A percentile compares a stretch with the other conserved stretches of the same genome.
These are phyloP conservation scores for Thermothielavioides terrestris DNA, from an alignment of 495 filamentous ascomycete genomes.

Conservation along the genomic window DNA sequence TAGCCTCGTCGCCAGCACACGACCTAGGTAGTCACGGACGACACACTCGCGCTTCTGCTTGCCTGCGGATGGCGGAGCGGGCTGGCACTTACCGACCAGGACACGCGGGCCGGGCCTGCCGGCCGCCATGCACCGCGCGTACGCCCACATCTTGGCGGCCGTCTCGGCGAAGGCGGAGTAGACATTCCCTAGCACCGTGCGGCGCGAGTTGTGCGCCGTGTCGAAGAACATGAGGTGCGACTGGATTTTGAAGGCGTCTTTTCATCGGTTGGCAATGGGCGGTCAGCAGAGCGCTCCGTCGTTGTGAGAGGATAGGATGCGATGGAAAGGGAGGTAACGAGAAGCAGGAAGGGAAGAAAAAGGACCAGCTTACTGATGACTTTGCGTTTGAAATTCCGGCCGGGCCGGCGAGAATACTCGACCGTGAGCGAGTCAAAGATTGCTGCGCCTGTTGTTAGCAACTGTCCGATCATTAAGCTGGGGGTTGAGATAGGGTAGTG, in stretches of 20 bases:
- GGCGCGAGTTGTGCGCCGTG: slow-evolving; percentile 62
- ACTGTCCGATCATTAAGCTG: too few species aligned
- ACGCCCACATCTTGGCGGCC: slow-evolving; percentile 78
- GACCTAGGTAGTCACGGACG: too few species aligned
- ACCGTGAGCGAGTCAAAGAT: slow-evolving; percentile 65
- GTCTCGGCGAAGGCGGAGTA: slow-evolving; percentile 65
- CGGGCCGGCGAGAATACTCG: slow-evolving; percentile 59
- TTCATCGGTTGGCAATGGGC: background rate
- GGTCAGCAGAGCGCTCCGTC: slow-evolving; percentile 21
- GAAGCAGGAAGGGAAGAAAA: background rate
- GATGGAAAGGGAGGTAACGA: slow-evolving; percentile 34
- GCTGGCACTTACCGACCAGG: slow-evolving; percentile 44
- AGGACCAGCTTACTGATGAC: slow-evolving; percentile 47
- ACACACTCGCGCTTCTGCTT: background rate
- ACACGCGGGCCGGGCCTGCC: slow-evolving; percentile 41
- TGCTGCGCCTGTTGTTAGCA: slow-evolving; percentile 14
- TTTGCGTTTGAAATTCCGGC: slow-evolving; percentile 69
- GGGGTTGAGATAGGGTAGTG: too few species aligned
- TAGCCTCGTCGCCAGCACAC: too few species aligned
- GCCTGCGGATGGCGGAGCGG: background rate
- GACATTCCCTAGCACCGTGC: slow-evolving; percentile 62
- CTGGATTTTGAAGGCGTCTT: slow-evolving; percentile 72
- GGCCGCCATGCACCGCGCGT: slow-evolving; percentile 56
- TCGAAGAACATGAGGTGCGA: slow-evolving; percentile 86
- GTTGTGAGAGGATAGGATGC: slow-evolving; percentile 27